Evolutionary conservation across 768 basidiomycete species (phyloP).

Genomic region (Hericium erinaceus): DNA sequence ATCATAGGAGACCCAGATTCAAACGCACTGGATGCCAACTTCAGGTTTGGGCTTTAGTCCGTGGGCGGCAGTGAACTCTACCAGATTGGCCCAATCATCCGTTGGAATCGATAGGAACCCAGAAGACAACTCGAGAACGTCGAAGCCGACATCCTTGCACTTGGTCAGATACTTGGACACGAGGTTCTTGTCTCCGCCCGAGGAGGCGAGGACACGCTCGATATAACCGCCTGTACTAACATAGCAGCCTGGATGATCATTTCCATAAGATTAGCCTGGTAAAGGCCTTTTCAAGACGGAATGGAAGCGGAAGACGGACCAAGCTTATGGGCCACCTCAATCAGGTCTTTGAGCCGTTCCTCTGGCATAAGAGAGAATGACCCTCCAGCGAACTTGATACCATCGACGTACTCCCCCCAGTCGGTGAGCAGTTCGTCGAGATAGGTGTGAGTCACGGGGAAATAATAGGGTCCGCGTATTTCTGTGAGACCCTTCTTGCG

Average conservation of each 20-base stretch:
- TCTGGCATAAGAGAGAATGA: slow-evolving; percentile 34
- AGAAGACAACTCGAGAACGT: slow-evolving; percentile 35
- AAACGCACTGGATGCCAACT: slow-evolving; percentile 28
- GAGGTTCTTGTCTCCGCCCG: slow-evolving; percentile 23
- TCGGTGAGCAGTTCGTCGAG: slow-evolving; percentile 31
- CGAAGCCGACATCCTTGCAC: slow-evolving; percentile 33
- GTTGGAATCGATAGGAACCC: slow-evolving; percentile 38
- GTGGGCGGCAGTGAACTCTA: slow-evolving; percentile 29
- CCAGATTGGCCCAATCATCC: slow-evolving; percentile 32
- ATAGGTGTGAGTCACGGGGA: slow-evolving; percentile 32
- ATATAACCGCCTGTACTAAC: slow-evolving; percentile 36
- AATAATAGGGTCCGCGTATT: slow-evolving; percentile 37
- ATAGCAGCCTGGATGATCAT: slow-evolving; percentile 19
- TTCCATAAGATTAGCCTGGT: background rate
- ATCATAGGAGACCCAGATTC: too few relatives aligned
- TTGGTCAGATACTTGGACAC: slow-evolving; percentile 27
- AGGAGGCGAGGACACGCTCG: slow-evolving; percentile 28
- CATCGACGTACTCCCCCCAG: slow-evolving; percentile 35
- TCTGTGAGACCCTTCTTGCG: slow-evolving; percentile 31
- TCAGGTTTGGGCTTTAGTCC: slow-evolving; percentile 37
- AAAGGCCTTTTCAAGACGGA: background rate
- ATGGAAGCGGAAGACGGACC: slow-evolving; percentile 9
- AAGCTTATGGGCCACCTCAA: slow-evolving; percentile 33
- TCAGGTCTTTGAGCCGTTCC: slow-evolving; percentile 26
- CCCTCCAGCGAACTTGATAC: slow-evolving; percentile 37